Evolutionary conservation across 2,329 filamentous ascomycete genomes (phyloP), one percentile per base, ranked within the genome.

Genomic region (Fusarium decemcellulare): DNA sequence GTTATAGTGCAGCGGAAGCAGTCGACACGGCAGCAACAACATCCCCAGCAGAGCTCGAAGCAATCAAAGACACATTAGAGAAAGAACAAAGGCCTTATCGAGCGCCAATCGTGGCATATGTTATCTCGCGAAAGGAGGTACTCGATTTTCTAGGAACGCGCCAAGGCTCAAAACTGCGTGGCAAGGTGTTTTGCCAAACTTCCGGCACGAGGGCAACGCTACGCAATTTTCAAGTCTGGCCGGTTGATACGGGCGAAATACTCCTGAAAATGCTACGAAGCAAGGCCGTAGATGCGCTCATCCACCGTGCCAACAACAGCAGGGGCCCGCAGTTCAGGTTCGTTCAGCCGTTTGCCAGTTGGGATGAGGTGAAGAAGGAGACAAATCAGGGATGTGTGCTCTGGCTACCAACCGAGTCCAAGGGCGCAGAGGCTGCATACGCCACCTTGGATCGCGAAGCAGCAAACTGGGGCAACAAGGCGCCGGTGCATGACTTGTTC

Each of bases 231-330:
- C 23, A 23, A 8, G 51, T 78, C 18, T 80, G 76, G 71, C 84
- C 88, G 32, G 42, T 78, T 6, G 87, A 90, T 68, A 92, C 91
- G 88, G 81, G 84, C 36, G 76, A 80, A 0, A 80, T 86, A 29
- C 72, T 92, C 0, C 78, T 90, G 5, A 76, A 81, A 7, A 77
- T 85, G 61, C 80, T 90, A 78, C 84, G 87, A 6, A 77, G 82
- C 6, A 77, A 82, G 2, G 80, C 86, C 16, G 78, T 82, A 2
- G 81, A 86, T 18, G 77, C 83, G 1, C 76, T 92, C 11, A 58
- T 83, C 6, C 54, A 61, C 2, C 68, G 65, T 16, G 63, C 67
- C 4, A 56, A 62, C 1, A 65, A 61, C 7, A 68, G 65, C 7
- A 37, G 55, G 2, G 48, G 36, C 48, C 67, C 74, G 14, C 58